A percentile compares a stretch with the other conserved stretches of the same genome.
These are phyloP conservation scores for Ceratocystis albifundus DNA, from an alignment of 2,329 filamentous ascomycete genomes.

Conservation along the genomic window DNA sequence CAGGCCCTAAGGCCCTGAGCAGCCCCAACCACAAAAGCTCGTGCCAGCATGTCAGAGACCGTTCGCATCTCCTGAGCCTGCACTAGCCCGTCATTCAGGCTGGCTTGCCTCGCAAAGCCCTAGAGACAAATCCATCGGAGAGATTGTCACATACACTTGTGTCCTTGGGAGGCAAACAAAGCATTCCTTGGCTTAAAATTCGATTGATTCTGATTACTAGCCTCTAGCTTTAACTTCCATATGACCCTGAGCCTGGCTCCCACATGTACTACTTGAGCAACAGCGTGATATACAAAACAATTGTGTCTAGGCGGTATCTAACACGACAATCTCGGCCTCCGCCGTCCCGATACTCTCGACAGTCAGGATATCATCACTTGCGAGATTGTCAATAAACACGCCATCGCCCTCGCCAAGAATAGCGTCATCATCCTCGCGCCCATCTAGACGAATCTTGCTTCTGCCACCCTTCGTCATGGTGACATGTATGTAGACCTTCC, in stretches of 20 bases:
- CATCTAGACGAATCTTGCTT: conserved; percentile 57
- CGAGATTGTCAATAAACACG: conserved; percentile 57
- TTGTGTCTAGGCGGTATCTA: conserved; percentile 46
- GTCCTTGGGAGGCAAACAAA: too few species aligned
- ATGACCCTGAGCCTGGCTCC: too few species aligned
- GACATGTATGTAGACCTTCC: conserved; percentile 70
- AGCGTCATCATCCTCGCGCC: conserved; percentile 47
- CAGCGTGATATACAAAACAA: background rate
- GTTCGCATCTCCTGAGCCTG: background rate
- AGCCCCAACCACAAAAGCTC: background rate
- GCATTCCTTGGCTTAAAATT: too few species aligned
- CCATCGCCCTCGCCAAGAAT: conserved; percentile 68
- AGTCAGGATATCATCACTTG: conserved; percentile 50
- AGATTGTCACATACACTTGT: too few species aligned
- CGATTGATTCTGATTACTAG: too few species aligned
- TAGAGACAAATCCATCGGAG: background rate
- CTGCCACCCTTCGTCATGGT: conserved; percentile 69
- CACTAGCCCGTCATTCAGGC: too few species aligned
- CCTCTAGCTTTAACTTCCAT: too few species aligned
- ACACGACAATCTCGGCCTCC: conserved; percentile 57
- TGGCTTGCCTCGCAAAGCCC: background rate
- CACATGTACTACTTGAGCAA: too few species aligned
- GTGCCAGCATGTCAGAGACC: background rate
- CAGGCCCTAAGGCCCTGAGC: background rate
- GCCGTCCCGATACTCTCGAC: conserved; percentile 57